Evolutionary conservation across 1,139 yeast genomes (phyloP), one percentile per base, ranked within the genome.

Genomic region (Wickerhamomyces sp.): DNA sequence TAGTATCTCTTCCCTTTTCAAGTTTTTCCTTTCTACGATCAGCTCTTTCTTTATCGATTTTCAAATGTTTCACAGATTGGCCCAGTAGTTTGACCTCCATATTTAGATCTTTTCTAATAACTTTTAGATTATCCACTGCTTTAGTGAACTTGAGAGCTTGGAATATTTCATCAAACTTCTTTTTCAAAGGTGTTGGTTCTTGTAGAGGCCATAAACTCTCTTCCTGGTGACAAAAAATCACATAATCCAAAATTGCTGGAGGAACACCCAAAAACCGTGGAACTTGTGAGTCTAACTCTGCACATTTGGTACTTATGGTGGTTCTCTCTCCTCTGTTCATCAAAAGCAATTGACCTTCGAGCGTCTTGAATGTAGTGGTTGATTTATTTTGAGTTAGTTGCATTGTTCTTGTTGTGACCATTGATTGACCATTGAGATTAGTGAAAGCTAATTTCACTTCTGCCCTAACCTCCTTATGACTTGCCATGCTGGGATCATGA

Each of bases 191-290:
- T 7, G 95, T 73, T 1, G 98, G 95, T 61, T 94, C 99, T 50
- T 92, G 79, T 41, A 94, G 68, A 2, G 99, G 99, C 99, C 99
- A 94, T 30, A 88, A 64, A 55, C 94, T 83, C 45, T 94, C 99
- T 56, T 94, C 99, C 60, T 94, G 99, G 58, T 94, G 99, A 56
- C 98, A 92, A 60, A 94, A 94, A 3, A 92, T 82, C 34, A 94
- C 98, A 59, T 89, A 87, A 51, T 92, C 96, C 36, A 94, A 64
- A 39, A 94, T 78, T 0, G 97, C 88, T 41, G 78, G 76, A 0
- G 96, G 84, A 0, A 90, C 96, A 5, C 98, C 98, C 40, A 94
- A 67, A 49, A 81, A 81, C 14, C 74, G 67, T 1, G 97, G 97
- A 36, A 92, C 81, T 42, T 84, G 85, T 2, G 74, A 65, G 55